Conservation (phyloP, 2,329 filamentous ascomycete species). For the Phialophora macrospora region DNA sequence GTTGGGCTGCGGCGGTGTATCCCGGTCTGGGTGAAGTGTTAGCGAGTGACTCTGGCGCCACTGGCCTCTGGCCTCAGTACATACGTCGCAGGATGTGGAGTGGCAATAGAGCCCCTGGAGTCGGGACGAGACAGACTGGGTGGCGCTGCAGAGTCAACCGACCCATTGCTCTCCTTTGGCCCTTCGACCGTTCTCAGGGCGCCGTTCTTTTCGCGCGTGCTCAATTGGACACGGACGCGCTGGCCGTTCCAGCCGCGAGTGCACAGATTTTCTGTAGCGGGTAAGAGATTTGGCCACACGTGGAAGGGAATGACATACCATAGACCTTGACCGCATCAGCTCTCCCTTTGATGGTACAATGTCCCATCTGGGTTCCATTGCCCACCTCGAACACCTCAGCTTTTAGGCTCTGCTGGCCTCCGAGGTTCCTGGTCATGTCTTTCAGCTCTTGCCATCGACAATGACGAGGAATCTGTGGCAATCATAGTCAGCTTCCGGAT, state of each 20-base stretch:
- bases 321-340: slow-evolving; percentile 31
- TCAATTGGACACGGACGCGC: slow-evolving; percentile 28
- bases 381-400: slow-evolving; percentile 31
- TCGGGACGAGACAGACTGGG: slow-evolving; percentile 1
- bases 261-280: slow-evolving; percentile 26
- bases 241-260: slow-evolving; percentile 32
- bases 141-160: slow-evolving; percentile 9
- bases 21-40: slow-evolving; percentile 1
- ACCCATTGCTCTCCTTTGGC: slow-evolving; percentile 25
- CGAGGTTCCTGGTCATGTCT: slow-evolving; percentile 35
- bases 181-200: slow-evolving; percentile 28
- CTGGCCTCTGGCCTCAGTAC: background rate
- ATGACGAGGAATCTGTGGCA: slow-evolving; percentile 35
- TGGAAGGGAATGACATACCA: slow-evolving; percentile 20
- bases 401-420: slow-evolving; percentile 34
- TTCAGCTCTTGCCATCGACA: slow-evolving; percentile 41
- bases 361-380: slow-evolving; percentile 33
- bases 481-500: slow-evolving; percentile 5
- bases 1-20: slow-evolving; percentile 7
- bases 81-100: slow-evolving; percentile 4
- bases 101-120: slow-evolving; percentile 1
- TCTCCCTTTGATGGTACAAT: slow-evolving; percentile 35
- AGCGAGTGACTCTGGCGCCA: background rate
- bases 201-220: slow-evolving; percentile 29
- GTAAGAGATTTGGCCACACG: background rate